Percentiles rank a stretch among this genome's conserved stretches.
Evolutionary conservation across 176 grass and related monocot genomes (phyloP).

Genomic region (Hordeum marinum): DNA sequence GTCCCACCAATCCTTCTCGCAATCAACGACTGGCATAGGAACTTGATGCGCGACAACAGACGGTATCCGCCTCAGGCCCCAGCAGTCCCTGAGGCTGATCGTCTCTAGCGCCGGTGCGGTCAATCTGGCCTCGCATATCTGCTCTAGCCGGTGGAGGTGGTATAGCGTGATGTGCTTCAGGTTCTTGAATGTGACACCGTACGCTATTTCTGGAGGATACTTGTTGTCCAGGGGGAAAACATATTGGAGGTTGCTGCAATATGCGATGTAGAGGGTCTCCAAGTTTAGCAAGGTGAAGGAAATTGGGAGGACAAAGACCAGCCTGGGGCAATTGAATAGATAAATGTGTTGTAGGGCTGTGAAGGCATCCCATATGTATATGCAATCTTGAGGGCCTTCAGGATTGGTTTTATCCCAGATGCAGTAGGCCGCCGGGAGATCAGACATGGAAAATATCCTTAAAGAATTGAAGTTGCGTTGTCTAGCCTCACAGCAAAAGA

Average conservation of each 20-base stretch:
- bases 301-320: neutral
- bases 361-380: rapidly evolving
- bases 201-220: neutral
- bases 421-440: neutral
- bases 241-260: neutral
- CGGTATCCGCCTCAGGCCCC: neutral
- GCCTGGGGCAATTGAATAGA: neutral
- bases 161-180: neutral
- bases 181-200: neutral
- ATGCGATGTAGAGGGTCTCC: neutral
- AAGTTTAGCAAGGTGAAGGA: neutral
- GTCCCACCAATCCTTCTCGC: slow-evolving; percentile 1
- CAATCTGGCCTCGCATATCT: neutral
- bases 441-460: neutral
- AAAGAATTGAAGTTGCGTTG: rapidly evolving
- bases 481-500: rapidly evolving
- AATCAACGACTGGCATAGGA: neutral
- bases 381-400: no score
- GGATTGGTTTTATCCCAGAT: neutral
- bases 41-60: neutral
- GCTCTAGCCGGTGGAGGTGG: neutral
- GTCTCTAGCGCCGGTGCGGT: neutral
- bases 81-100: neutral
- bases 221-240: neutral
- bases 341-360: neutral